phyloP scores from a whole-genome alignment of 345 rosid genomes.

The Eutrema heterophyllum region DNA sequence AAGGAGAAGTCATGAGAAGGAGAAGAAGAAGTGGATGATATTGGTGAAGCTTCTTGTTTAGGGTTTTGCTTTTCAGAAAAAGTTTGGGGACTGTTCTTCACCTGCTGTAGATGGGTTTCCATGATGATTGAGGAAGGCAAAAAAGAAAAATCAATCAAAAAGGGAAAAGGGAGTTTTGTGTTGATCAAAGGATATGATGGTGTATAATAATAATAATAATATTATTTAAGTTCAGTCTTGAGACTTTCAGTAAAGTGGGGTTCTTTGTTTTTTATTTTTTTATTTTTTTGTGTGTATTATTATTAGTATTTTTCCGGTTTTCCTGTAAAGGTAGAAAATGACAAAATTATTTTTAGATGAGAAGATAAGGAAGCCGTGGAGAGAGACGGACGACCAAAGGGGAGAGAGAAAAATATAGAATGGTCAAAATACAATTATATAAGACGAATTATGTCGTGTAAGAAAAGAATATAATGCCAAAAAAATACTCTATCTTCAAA shows the following conservation, averaged over 20 bases:
- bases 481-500: too few species aligned
- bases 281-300: not conserved
- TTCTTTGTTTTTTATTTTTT: not conserved
- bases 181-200: constrained; percentile 27
- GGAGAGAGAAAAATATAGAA: not conserved
- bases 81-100: constrained; percentile 35
- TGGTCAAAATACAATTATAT: constrained; percentile 24
- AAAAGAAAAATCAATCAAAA: not conserved
- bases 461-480: not conserved
- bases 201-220: constrained; percentile 17
- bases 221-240: constrained; percentile 14
- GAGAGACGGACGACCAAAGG: constrained; percentile 23
- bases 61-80: constrained; percentile 35
- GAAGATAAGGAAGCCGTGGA: constrained; percentile 40
- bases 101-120: constrained; percentile 43
- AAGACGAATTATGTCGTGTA: constrained; percentile 23
- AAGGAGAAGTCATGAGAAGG: constrained; percentile 96
- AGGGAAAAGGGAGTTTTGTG: constrained; percentile 22
- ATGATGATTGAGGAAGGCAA: constrained; percentile 31
- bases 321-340: constrained; percentile 27
- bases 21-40: constrained; percentile 68
- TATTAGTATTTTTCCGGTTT: constrained; percentile 22
- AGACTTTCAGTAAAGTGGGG: constrained; percentile 4
- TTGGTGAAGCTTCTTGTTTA: constrained; percentile 43
- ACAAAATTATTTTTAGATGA: constrained; percentile 17